Evolutionary conservation across 2,329 filamentous ascomycete genomes (phyloP), one percentile per base, ranked within the genome.

Genomic region (Monilinia fructigena): DNA sequence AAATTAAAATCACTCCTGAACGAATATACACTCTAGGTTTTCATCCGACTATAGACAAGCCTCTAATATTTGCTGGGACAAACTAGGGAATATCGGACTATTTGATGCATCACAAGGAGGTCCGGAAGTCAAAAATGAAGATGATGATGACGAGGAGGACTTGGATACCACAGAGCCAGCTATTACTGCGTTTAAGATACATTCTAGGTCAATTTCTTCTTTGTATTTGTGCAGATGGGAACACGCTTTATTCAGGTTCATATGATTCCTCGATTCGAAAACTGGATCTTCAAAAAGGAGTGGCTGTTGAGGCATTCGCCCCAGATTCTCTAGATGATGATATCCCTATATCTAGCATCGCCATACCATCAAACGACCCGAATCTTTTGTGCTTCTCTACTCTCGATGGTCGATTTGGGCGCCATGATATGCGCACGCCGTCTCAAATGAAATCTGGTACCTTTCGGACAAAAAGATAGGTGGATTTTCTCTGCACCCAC

Each of bases 391-490:
- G 93, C 74, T 98, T 97, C 78, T 94, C 93, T 0, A 97, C 94
- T 0, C 81, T 99, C 0, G 84, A 91, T 45, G 95, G 95, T 1
- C 82, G 82, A 0, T 88, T 98, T 38, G 93, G 93, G 0, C 87
- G 90, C 0, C 88, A 95, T 74, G 95, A 99, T 74, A 83, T 89
- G 65, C 87, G 94, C 10, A 82, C 84, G 0, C 77, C 82, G 0
- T 79, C 79, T 8, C 82, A 86, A 83, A 85, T 0, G 85, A 92
- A 20, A 80, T 90, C 1, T 96, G 92, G 85, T 83, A 86, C 11
- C 80, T 98, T 0, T 90, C 89, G 0, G 93, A 96, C 63, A 93
- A 96, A 77, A 99, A 99, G 75, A 97, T 99, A 64, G 95, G 95
- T 23, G 95, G 95, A 0, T 98, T 98, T 77, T 90, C 89, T 0